Base-by-base conservation (phyloP, 2,329 filamentous ascomycete genomes). In the Kalmusia sp. region DNA sequence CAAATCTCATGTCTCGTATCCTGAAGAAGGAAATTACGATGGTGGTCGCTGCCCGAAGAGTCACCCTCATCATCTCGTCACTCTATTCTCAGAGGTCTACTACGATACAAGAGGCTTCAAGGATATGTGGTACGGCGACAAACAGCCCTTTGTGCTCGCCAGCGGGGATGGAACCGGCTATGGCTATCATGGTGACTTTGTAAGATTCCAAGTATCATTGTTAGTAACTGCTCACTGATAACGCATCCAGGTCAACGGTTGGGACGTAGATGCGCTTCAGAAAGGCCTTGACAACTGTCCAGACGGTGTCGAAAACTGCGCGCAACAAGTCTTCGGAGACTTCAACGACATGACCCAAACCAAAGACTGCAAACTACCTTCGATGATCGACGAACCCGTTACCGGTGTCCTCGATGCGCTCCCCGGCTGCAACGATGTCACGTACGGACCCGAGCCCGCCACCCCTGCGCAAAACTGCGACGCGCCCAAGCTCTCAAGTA, bases 161-260 rank as follows among this genome's bases (percentile, higher is more conserved):
- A 87, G 86, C 66, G 88, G 88, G 38, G 88, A 92, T 52, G 77
- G 80, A 17, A 90, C 89, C 9, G 89, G 89, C 51, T 91, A 84
- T 76, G 85, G 84, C 17, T 82, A 82, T 55, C 89, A 92, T 73
- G 88, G 81, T 41, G 89, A 92, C 72, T 92, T 92, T 76, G 50
- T 51, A 17, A 34, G 48, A 33, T 22, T 6, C 8, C 9, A 19
- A 9, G 14, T 22, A 2, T 24, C 15, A 6, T 31, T 9, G 17
- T 15, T 14, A 22, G 5, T 9, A 8, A 6, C 31, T 22, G 24
- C 17, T n/a, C 5, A 40, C 22, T 14, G 12, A 37, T 50, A 17
- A 50, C 22, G 11, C 21, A 5, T 17, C 6, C 22, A 50, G 48
- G 9, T 78, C 19, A 85, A 89, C 57, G 89, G 84, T 14, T 92